Conservation (phyloP, 2,329 filamentous ascomycete genomes). For the Aspergillus hiratsukae region DNA sequence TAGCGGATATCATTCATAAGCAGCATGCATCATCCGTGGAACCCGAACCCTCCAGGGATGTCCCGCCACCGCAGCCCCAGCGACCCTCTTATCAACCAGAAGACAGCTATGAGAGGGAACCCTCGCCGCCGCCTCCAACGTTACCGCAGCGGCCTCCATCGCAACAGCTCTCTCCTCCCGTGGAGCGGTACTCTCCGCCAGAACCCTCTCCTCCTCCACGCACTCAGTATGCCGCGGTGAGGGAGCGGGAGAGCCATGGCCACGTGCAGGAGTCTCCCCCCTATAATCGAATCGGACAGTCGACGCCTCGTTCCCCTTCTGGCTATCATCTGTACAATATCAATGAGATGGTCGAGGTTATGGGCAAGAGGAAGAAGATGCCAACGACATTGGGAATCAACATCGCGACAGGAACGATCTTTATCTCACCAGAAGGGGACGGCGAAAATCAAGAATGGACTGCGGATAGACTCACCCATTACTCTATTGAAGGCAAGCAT, state of each 20-base stretch:
- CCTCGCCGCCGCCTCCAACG: conserved; percentile 48
- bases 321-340: conserved; percentile 95
- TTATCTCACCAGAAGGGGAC: conserved; percentile 83
- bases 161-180: conserved; percentile 50
- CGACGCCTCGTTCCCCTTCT: conserved; percentile 59
- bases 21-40: conserved; percentile 33
- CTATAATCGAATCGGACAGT: conserved; percentile 48
- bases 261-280: conserved; percentile 52
- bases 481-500: conserved; percentile 96
- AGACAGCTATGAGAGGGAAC: conserved; percentile 50
- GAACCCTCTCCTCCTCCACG: conserved; percentile 47
- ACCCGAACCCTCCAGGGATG: conserved; percentile 24
- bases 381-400: conserved; percentile 96
- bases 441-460: conserved; percentile 89
- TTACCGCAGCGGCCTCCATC: conserved; percentile 62
- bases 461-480: conserved; percentile 92
- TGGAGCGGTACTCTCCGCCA: conserved; percentile 57
- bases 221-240: conserved; percentile 30
- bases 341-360: conserved; percentile 93
- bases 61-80: conserved; percentile 37
- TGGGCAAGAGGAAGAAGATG: conserved; percentile 98
- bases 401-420: conserved; percentile 77
- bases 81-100: conserved; percentile 61
- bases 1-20: conserved; percentile 47
- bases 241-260: conserved; percentile 36